Conservation (phyloP, 148 eudicot species). For the Rheum nobile region DNA sequence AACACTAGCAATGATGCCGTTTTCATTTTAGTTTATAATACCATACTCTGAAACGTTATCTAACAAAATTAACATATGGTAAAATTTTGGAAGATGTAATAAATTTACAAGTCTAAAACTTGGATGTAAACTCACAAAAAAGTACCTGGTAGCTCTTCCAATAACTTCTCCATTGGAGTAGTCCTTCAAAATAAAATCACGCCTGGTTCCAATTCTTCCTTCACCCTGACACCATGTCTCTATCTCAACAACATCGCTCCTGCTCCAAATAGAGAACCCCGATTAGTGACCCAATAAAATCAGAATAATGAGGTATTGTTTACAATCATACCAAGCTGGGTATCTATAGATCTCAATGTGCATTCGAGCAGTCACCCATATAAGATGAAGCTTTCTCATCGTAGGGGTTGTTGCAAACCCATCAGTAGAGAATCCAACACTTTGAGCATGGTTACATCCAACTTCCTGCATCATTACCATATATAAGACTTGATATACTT, state of each 20-base stretch:
- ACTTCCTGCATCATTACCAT: conserved; percentile 55
- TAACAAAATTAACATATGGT: not conserved
- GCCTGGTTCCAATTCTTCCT: conserved; percentile 87
- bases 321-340: conserved; percentile 59
- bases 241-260: conserved; percentile 95
- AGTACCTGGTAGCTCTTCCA: conserved; percentile 89
- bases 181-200: conserved; percentile 88
- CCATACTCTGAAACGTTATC: not conserved
- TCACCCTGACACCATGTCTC: conserved; percentile 98
- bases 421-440: conserved; percentile 93
- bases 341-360: conserved; percentile 90
- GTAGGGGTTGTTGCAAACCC: conserved; percentile 90
- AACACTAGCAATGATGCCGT: not conserved
- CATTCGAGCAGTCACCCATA: conserved; percentile 99
- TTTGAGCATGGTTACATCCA: conserved; percentile 94
- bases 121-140: conserved; percentile 1
- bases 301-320: not conserved
- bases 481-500: not conserved
- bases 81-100: not conserved
- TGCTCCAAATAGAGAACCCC: conserved; percentile 18
- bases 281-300: not conserved
- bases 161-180: conserved; percentile 72
- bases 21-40: not conserved
- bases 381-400: conserved; percentile 89
- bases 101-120: not conserved